phyloP scores from a whole-genome alignment of 176 grass and related monocot genomes.

The Zea mays region Zm-B73-REFERENCE-NAM-5.0 NC_050105.1:127502001-127502500 shows the following conservation, averaged over 20 bases:
- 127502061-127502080: background rate
- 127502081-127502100: background rate
- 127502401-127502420: conserved; percentile 31
- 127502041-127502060: background rate
- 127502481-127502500: background rate
- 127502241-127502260: background rate
- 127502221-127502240: background rate
- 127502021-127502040: background rate
- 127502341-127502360: conserved; percentile 34
- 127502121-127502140: no score
- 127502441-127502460: background rate
- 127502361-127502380: conserved; percentile 42
- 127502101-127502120: background rate
- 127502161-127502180: conserved; percentile 36
- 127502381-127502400: conserved; percentile 20
- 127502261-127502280: no score
- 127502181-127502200: conserved; percentile 23
- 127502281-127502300: conserved; percentile 2
- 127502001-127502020: background rate
- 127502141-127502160: conserved; percentile 37
- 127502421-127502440: conserved; percentile 24
- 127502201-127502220: conserved; percentile 39
- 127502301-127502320: conserved; percentile 12
- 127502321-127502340: background rate
- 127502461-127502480: background rate